These are phyloP conservation scores for Arachis monticola DNA, from an alignment of 331 rosid species.

Conservation along the genomic window DNA sequence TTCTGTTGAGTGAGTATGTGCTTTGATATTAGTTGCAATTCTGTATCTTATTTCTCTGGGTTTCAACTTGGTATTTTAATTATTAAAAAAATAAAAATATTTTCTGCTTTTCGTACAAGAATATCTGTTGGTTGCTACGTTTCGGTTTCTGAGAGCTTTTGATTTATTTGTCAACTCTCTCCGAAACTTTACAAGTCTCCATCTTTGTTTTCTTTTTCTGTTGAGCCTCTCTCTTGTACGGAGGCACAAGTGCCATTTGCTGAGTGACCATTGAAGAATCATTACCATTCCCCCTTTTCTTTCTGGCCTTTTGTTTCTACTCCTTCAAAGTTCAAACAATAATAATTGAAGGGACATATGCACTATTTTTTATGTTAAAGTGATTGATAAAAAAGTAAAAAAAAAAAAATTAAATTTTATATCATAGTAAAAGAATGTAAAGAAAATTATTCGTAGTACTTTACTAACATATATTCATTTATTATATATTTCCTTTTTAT, in stretches of 20 bases:
- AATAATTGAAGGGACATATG: too few species aligned
- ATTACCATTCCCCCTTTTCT: not conserved
- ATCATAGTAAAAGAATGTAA: slow-evolving; percentile 31
- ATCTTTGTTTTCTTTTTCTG: slow-evolving; percentile 17
- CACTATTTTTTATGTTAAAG: too few species aligned
- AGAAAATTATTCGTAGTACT: slow-evolving; percentile 30
- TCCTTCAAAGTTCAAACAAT: not conserved
- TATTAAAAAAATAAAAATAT: too few species aligned
- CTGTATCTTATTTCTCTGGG: too few species aligned
- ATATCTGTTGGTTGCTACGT: slow-evolving; percentile 1
- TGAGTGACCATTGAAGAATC: slow-evolving; percentile 35
- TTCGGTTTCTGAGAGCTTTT: slow-evolving; percentile 10
- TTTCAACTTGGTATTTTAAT: too few species aligned
- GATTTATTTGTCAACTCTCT: not conserved
- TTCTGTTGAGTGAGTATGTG: not conserved
- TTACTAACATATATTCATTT: too few species aligned
- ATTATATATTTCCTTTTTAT: not conserved
- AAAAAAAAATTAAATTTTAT: not conserved
- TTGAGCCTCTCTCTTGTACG: slow-evolving; percentile 24
- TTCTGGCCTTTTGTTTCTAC: not conserved
- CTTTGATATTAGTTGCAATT: too few species aligned
- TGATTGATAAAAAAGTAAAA: too few species aligned
- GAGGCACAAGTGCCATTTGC: slow-evolving; percentile 24
- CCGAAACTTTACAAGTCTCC: not conserved
- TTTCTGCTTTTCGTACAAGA: too few species aligned